Conservation (phyloP, 176 grass and related monocot species). For the Rhynchospora pubera region DNA sequence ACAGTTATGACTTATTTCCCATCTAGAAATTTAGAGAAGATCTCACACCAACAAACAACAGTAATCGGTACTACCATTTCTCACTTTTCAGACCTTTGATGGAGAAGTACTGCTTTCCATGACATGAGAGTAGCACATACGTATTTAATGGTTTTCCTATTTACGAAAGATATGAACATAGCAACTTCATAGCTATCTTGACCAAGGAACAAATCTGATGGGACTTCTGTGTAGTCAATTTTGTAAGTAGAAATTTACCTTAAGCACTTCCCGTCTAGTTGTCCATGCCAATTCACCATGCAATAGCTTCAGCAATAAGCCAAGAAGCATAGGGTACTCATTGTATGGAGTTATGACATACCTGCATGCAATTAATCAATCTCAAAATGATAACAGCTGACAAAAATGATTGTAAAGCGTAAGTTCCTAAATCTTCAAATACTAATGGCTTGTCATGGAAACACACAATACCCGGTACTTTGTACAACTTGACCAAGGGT, state of each 20-base stretch:
- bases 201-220: background rate
- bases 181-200: background rate
- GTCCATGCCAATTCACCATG: slow-evolving; percentile 99
- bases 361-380: slow-evolving; percentile 36
- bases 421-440: background rate
- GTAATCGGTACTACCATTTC: too few species aligned
- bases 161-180: background rate
- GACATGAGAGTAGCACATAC: too few species aligned
- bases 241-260: slow-evolving; percentile 46
- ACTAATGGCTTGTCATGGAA: slow-evolving; percentile 6
- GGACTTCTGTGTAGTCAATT: background rate
- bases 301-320: slow-evolving; percentile 90
- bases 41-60: too few species aligned
- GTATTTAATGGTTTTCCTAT: background rate
- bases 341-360: slow-evolving; percentile 95
- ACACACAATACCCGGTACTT: slow-evolving; percentile 78
- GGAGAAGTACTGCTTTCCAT: too few species aligned
- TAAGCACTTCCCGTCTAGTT: slow-evolving; percentile 89
- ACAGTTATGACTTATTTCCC: too few species aligned
- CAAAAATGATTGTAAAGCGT: background rate
- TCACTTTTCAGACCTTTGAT: too few species aligned
- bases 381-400: slow-evolving; percentile 27
- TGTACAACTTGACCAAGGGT: slow-evolving; percentile 99
- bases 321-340: slow-evolving; percentile 86
- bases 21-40: too few species aligned